Evolutionary conservation across 1,284 basidiomycete genomes (phyloP).

Genomic region (Microbotryum violaceum): DNA sequence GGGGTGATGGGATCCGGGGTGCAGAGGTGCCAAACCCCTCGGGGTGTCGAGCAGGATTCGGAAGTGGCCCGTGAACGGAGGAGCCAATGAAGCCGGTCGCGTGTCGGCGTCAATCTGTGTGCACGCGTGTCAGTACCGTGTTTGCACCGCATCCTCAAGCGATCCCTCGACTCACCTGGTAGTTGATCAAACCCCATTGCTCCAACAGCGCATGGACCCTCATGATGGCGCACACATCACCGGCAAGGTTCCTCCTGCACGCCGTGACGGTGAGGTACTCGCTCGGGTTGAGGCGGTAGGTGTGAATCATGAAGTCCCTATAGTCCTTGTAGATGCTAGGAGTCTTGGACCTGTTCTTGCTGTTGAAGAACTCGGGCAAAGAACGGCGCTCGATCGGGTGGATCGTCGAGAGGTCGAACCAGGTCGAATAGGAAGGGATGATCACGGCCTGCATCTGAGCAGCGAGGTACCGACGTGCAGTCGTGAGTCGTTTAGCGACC

Average conservation of each 20-base stretch:
- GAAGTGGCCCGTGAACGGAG: constrained; percentile 98
- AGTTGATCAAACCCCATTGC: constrained; percentile 98
- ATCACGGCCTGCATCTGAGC: constrained; percentile 89
- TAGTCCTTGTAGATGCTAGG: constrained; percentile 98
- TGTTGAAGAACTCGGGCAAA: constrained; percentile 97
- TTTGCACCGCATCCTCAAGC: not conserved
- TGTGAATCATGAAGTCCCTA: constrained; percentile 99
- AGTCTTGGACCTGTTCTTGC: constrained; percentile 87
- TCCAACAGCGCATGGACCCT: constrained; percentile 97
- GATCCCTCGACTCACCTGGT: constrained; percentile 59
- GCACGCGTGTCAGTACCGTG: not conserved
- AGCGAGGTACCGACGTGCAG: constrained; percentile 82
- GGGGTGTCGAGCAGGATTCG: constrained; percentile 95
- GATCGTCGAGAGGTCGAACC: constrained; percentile 94
- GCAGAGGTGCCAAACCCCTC: constrained; percentile 86
- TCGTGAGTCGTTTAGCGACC: constrained; percentile 6
- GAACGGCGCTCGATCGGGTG: constrained; percentile 87
- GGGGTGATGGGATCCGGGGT: constrained; percentile 60
- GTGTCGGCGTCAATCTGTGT: constrained; percentile 93
- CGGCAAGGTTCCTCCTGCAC: constrained; percentile 88
- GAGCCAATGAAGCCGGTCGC: constrained; percentile 84
- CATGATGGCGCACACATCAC: constrained; percentile 98
- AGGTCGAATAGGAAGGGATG: constrained; percentile 93
- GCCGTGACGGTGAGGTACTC: constrained; percentile 98
- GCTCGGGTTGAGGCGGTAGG: constrained; percentile 84